Evolutionary conservation across 1,284 basidiomycete genomes (phyloP), one percentile per base, ranked within the genome.

Genomic region (Moesziomyces sp.): DNA sequence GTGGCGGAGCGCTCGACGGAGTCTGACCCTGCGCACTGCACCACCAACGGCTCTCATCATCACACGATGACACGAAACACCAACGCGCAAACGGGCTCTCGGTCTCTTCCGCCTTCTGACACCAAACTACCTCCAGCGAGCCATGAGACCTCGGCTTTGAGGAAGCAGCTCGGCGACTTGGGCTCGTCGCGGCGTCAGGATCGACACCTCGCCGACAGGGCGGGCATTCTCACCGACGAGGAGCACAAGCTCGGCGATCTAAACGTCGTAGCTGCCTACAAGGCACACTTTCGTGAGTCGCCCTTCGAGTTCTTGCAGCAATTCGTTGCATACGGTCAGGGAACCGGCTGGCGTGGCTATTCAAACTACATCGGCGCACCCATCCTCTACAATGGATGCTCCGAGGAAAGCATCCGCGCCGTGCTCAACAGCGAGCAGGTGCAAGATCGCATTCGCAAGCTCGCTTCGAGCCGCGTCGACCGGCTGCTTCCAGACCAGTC

Each of bases 321-420:
- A 35, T 71, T 82, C 26, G 73, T 78, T 23, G 78, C 74, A 14
- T 82, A 80, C 43, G 71, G 74, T 21, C 77, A 79, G 46, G 81
- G 81, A 11, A 68, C 65, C 0, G 79, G 77, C 16, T 83, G 81
- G 81, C 62, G 81, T 30, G 80, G 80, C 30, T 82, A 79, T 47
- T 61, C 62, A 18, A 69, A 80, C 71, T 79, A 80, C 66, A 75
- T 81, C 33, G 81, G 81, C 26, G 72, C 78, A 0, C 78, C 75
- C 28, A 80, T 83, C 52, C 45, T 83, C 14, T 79, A 82, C 46
- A 50, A 58, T 6, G 76, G 68, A 46, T 74, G 67, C n/a, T 74
- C 80, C 0, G 55, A 76, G 13, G 75, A 78, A 44, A 61, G 58
- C 48, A 79, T 81, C 46, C 68, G 73, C 8, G 58, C 67, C 10